Base-by-base conservation (phyloP, 805 yeast species). In the Yamadazyma nakazawae region DNA sequence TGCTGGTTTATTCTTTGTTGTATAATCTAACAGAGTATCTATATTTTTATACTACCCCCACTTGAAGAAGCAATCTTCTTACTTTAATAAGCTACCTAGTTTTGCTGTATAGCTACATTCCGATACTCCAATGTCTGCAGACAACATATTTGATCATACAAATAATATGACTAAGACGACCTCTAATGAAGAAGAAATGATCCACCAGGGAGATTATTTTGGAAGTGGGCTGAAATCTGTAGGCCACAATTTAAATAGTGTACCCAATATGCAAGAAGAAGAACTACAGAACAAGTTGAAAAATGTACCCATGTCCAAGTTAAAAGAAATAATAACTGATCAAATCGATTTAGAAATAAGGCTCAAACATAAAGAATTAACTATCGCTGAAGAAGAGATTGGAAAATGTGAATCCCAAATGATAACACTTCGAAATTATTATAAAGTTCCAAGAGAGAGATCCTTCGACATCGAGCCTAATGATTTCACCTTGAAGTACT, bases 311-410 rank as follows among this genome's bases (percentile, higher is more conserved):
- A 40, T 56, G 10, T 60, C 58, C 8, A 58, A 62, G 43, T 43
- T 64, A 61, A 59, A 63, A 52, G 65, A 64, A 39, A 61, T 68
- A 32, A 58, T 73, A 37, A 60, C 67, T 42, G 67, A 76, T 48
- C 81, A 80, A 52, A 64, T 82, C 16, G 84, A 82, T 57, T 57
- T 82, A 38, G 87, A 82, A 53, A 79, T 82, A 11, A 56, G 84
- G 25, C 62, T 83, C 42, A 82, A 80, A 45, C 84, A 82, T 60
- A 72, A 76, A 47, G 87, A 84, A 58, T 58, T 75, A 38, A 65
- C 70, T 34, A 59, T 74, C 17, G 68, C 81, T 1, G 76, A 79
- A 44, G 71, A 72, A 35, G 87, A 82, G 53, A 69, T 81, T 1
- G 72, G 75, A 12, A 79, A 79, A 52, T 78, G 82, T 30, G 82